Evolutionary conservation across 345 rosid species (phyloP).

Genomic region (Hypericum androsaemum): DNA sequence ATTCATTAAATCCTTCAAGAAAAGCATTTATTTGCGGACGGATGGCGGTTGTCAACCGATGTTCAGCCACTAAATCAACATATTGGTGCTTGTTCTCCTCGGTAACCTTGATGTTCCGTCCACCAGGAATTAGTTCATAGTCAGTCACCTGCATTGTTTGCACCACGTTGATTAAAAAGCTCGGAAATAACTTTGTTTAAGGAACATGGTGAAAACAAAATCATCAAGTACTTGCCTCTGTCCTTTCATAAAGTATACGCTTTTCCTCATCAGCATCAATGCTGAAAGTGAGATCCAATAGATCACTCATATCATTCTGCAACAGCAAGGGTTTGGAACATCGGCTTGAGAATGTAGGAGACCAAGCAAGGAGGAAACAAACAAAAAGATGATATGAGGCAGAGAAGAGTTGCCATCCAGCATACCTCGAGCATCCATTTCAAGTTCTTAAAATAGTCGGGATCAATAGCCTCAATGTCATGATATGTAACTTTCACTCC

Average conservation of each 20-base stretch:
- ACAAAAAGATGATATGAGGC: neutral
- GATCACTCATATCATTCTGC: conserved; percentile 87
- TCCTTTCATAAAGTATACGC: conserved; percentile 67
- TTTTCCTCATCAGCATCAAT: conserved; percentile 98
- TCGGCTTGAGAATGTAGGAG: neutral
- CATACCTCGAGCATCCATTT: conserved; percentile 99
- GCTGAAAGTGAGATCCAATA: conserved; percentile 80
- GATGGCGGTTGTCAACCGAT: conserved; percentile 91
- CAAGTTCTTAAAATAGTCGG: conserved; percentile 70
- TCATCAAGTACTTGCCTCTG: conserved; percentile 37
- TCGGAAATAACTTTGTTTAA: neutral
- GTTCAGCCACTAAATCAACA: conserved; percentile 82
- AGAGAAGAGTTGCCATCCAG: neutral
- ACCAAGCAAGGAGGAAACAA: neutral
- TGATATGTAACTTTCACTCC: conserved; percentile 87
- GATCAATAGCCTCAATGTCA: conserved; percentile 97
- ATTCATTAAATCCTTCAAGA: conserved; percentile 75
- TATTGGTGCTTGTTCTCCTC: conserved; percentile 93
- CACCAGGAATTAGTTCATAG: conserved; percentile 86
- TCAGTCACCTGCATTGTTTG: conserved; percentile 64
- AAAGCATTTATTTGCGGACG: conserved; percentile 96
- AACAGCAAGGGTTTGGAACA: conserved; percentile 7
- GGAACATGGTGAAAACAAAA: neutral
- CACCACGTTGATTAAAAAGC: neutral
- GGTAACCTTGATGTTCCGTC: conserved; percentile 77